Conservation (phyloP, 148 eudicot species). For the Rhododendron ovatum region DNA sequence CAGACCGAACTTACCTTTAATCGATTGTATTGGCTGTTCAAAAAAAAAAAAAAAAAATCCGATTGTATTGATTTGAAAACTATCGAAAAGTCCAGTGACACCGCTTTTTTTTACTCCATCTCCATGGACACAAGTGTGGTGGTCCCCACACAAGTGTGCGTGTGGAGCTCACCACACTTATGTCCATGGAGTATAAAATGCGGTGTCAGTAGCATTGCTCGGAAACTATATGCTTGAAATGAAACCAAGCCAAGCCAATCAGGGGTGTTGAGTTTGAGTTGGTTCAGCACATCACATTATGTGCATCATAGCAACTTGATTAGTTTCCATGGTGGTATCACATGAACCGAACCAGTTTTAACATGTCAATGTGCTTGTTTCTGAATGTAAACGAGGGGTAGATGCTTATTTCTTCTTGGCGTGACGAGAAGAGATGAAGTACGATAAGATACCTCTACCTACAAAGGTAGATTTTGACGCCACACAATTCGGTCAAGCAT, state of each 20-base stretch:
- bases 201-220: neutral
- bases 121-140: too few relatives aligned
- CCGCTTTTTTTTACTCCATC: too few relatives aligned
- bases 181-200: too few relatives aligned
- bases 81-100: too few relatives aligned
- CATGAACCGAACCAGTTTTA: neutral
- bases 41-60: too few relatives aligned
- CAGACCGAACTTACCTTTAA: neutral
- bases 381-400: neutral
- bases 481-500: neutral
- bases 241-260: neutral
- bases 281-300: neutral
- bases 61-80: neutral
- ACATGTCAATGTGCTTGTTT: neutral
- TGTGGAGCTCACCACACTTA: too few relatives aligned
- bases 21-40: neutral
- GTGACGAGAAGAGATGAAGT: neutral
- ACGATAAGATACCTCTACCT: neutral
- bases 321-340: neutral
- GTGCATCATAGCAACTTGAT: neutral
- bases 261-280: neutral
- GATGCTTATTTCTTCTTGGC: neutral
- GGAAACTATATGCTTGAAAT: neutral
- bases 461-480: neutral
- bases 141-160: too few relatives aligned